Evolutionary conservation across 768 basidiomycete genomes (phyloP).

Genomic region (Tulasnella sp.): DNA sequence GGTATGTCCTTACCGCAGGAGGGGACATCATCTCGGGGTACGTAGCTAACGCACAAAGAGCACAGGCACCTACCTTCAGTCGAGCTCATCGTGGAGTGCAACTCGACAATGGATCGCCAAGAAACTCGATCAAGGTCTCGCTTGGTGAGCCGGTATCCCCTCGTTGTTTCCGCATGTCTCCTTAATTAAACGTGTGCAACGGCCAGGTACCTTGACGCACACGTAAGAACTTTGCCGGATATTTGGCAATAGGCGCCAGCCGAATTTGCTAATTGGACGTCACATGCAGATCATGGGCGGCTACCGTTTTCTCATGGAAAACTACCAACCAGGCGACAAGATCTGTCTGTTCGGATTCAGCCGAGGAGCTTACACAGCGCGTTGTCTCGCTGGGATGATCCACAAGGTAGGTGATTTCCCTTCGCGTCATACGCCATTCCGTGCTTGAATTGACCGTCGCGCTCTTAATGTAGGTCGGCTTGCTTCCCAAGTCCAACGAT

Average conservation of each 20-base stretch:
- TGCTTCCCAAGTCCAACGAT: slow-evolving; percentile 17
- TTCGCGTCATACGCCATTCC: not conserved
- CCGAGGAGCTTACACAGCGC: slow-evolving; percentile 28
- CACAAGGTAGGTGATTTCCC: slow-evolving; percentile 21
- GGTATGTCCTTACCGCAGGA: not conserved
- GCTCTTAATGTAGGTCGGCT: slow-evolving; percentile 19
- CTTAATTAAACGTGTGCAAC: not conserved
- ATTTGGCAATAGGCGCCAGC: not conserved
- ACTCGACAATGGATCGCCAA: slow-evolving; percentile 54
- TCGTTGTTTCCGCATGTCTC: not conserved
- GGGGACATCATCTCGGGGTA: no score
- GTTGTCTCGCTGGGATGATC: slow-evolving; percentile 28
- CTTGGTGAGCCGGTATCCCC: slow-evolving; percentile 48
- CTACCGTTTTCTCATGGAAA: slow-evolving; percentile 24
- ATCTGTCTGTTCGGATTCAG: slow-evolving; percentile 30
- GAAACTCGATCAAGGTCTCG: slow-evolving; percentile 62
- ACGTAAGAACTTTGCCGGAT: slow-evolving; percentile 37
- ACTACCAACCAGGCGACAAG: slow-evolving; percentile 23
- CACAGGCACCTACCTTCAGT: slow-evolving; percentile 33
- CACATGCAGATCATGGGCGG: slow-evolving; percentile 21
- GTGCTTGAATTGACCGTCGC: not conserved
- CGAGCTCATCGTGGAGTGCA: slow-evolving; percentile 54
- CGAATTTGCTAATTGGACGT: not conserved
- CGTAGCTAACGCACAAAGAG: slow-evolving; percentile 35
- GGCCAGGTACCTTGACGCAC: slow-evolving; percentile 60